Evolutionary conservation across 192 early-diverging fungal genomes (phyloP).

Genomic region (Coemansia sp.): DNA sequence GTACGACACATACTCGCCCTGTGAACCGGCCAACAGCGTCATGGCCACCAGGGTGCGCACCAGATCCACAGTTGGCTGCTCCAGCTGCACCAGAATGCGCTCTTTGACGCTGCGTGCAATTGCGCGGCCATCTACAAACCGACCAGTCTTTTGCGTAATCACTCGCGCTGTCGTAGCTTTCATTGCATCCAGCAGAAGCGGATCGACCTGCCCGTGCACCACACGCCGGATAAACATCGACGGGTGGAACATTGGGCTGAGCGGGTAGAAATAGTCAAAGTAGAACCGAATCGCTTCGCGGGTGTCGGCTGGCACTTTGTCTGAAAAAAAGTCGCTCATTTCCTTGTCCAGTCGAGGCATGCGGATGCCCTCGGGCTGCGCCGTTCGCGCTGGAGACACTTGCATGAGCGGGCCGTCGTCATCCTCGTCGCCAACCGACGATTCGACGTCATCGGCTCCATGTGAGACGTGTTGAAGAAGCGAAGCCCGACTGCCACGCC

Average conservation of each 20-base stretch:
- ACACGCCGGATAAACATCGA: constrained; percentile 52
- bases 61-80: constrained; percentile 34
- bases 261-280: constrained; percentile 55
- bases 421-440: neutral
- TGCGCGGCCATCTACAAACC: constrained; percentile 30
- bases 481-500: too few species aligned
- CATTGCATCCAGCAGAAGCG: constrained; percentile 49
- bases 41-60: constrained; percentile 40
- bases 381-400: neutral
- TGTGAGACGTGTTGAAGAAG: neutral
- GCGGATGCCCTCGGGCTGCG: constrained; percentile 22
- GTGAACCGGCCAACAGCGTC: constrained; percentile 46
- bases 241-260: constrained; percentile 52
- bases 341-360: constrained; percentile 35
- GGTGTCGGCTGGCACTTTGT: constrained; percentile 29
- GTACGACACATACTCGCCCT: constrained; percentile 50
- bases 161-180: constrained; percentile 42
- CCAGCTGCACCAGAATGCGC: constrained; percentile 36
- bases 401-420: neutral
- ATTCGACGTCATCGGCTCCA: constrained; percentile 4
- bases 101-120: constrained; percentile 41
- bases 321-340: constrained; percentile 38
- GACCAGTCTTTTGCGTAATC: constrained; percentile 34
- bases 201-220: constrained; percentile 45
- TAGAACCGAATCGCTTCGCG: constrained; percentile 50